phyloP scores from a whole-genome alignment of 768 basidiomycete genomes.

The Lanmaoa pseudosensibilis region DNA sequence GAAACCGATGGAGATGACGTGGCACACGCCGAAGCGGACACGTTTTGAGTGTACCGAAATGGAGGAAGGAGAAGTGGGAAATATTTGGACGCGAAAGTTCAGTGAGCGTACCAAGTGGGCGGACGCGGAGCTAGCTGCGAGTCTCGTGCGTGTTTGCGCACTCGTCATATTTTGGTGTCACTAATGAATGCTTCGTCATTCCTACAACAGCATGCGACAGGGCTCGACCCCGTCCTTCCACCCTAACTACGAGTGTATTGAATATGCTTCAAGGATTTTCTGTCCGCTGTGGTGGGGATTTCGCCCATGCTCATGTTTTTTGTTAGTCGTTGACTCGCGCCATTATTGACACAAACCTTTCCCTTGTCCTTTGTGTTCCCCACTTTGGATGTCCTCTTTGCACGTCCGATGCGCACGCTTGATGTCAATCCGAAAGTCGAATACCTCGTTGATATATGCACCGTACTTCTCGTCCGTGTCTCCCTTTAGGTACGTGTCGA shows the following conservation, averaged over 20 bases:
- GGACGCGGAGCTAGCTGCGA: slow-evolving; percentile 59
- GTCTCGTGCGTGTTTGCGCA: slow-evolving; percentile 45
- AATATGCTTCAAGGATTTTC: neutral
- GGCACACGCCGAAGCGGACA: slow-evolving; percentile 73
- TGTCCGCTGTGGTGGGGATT: neutral
- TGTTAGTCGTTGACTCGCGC: slow-evolving; percentile 70
- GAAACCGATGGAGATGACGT: slow-evolving; percentile 62
- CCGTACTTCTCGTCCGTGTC: slow-evolving; percentile 64
- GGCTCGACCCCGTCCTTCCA: slow-evolving; percentile 68
- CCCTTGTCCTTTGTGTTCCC: slow-evolving; percentile 58
- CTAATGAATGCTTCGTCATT: neutral
- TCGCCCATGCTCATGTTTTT: neutral
- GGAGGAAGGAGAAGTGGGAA: slow-evolving; percentile 65
- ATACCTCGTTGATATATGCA: slow-evolving; percentile 67
- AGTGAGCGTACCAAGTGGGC: slow-evolving; percentile 60
- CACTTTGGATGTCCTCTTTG: slow-evolving; percentile 73
- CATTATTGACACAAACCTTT: slow-evolving; percentile 71
- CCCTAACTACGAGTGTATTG: slow-evolving; percentile 76
- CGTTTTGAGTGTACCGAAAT: slow-evolving; percentile 79
- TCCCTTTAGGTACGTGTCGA: slow-evolving; percentile 50
- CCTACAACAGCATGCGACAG: slow-evolving; percentile 50
- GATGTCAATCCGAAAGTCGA: slow-evolving; percentile 62
- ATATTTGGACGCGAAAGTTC: slow-evolving; percentile 61
- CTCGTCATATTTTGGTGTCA: neutral
- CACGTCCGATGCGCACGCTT: slow-evolving; percentile 54